Evolutionary conservation across 352 stramenopile species (phyloP), one percentile per base, ranked within the genome.

Genomic region (Phytophthora fragariae): DNA sequence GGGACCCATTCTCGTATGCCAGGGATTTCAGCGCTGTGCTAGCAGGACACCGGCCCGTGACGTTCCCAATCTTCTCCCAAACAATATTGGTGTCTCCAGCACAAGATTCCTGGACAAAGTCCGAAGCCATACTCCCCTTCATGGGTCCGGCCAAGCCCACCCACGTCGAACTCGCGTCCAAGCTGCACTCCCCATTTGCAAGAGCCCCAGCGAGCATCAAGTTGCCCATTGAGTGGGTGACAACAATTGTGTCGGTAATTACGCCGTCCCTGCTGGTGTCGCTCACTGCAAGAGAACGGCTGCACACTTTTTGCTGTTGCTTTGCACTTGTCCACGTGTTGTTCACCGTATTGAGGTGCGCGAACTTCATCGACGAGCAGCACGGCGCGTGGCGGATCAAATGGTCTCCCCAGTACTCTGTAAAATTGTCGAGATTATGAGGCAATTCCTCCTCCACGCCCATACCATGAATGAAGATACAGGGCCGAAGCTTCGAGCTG

Each of bases 161-260:
- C 78, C 78, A 85, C 41, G 65, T 70, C 0, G 78, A 73, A 5
- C 69, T 80, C 33, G 57, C 15, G 6, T 64, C 70, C 31, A 81
- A 56, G 6, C n/a, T 55, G 49, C 74, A 81, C 19, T 53, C 67
- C 31, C 58, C 53, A 1, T 54, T 76, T 4, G 74, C 70, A 17
- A 76, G 19, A 2, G 74, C 74, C 8, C 70, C 74, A 27, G 61
- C 65, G 17, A 81, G 41, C 57, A 79, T 73, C 17, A 73, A 31
- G 21, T 65, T 65, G 0, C 70, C 70, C 70, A 77, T 77, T 5
- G 64, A 77, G 27, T 74, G 70, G 0, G 65, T 70, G 24, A 74
- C 50, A 2, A 77, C 52, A 24, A 77, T 77, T 1, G 65, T 77
- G 17, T 77, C 70, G 1, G 24, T 27, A 44, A 77, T 67, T 27